phyloP scores from a whole-genome alignment of 345 rosid genomes.

The Streptanthus diversifolius region DNA sequence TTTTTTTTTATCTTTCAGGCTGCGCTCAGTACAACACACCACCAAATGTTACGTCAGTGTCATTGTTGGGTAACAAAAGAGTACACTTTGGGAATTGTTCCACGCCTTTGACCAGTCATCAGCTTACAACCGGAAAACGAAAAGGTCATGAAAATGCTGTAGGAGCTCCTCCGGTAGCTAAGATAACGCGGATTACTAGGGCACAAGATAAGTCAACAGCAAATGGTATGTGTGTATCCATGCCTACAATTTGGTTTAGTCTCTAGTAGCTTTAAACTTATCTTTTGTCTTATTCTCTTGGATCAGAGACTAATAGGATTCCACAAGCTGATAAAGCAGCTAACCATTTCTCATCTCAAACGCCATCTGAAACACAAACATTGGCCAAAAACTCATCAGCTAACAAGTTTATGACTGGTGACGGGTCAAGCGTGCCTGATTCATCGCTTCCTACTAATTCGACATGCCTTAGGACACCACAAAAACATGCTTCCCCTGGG shows the following conservation, averaged over 20 bases:
- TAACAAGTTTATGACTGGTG: slow-evolving; percentile 16
- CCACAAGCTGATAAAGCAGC: slow-evolving; percentile 19
- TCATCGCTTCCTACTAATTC: slow-evolving; percentile 43
- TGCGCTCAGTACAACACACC: slow-evolving; percentile 35
- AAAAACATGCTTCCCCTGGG: slow-evolving; percentile 43
- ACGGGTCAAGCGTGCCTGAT: slow-evolving; percentile 43
- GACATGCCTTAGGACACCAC: slow-evolving; percentile 59
- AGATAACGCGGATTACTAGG: slow-evolving; percentile 43
- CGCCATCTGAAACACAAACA: slow-evolving; percentile 26
- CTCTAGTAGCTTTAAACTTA: background rate
- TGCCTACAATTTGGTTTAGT: background rate
- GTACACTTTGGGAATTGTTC: slow-evolving; percentile 23
- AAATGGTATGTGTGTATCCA: slow-evolving; percentile 40
- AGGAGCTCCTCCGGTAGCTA: slow-evolving; percentile 41
- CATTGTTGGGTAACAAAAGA: slow-evolving; percentile 32
- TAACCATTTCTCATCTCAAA: slow-evolving; percentile 11
- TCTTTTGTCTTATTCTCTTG: background rate
- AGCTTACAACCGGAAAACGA: slow-evolving; percentile 48
- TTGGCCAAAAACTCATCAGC: slow-evolving; percentile 12
- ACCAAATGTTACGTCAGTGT: slow-evolving; percentile 38
- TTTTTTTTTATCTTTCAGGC: slow-evolving; percentile 33
- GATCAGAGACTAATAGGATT: slow-evolving; percentile 8
- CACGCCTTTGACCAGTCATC: slow-evolving; percentile 33
- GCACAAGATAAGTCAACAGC: slow-evolving; percentile 28
- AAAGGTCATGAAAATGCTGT: slow-evolving; percentile 29